Evolutionary conservation across 2,329 filamentous ascomycete genomes (phyloP).

Genomic region (Cryphonectria parasitica): DNA sequence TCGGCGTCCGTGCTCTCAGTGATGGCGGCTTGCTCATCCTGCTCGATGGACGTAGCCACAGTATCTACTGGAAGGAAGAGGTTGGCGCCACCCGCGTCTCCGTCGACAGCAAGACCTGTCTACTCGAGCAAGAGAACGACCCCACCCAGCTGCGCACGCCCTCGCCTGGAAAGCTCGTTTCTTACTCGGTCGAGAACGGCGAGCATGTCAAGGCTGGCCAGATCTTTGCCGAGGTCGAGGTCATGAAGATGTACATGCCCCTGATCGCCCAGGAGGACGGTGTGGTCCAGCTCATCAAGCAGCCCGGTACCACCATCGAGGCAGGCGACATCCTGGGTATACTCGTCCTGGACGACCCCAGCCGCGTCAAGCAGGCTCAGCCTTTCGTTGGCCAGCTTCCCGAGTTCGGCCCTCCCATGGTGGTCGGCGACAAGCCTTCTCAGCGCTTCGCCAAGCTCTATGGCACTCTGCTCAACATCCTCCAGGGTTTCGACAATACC

Average conservation of each 20-base stretch:
- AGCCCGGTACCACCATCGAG: conserved; percentile 95
- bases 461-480: conserved; percentile 82
- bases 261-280: conserved; percentile 93
- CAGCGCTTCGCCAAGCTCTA: conserved; percentile 82
- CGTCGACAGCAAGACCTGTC: conserved; percentile 96
- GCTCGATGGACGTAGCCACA: conserved; percentile 91
- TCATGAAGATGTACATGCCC: conserved; percentile 99
- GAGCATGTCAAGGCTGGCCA: conserved; percentile 91
- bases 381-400: conserved; percentile 92
- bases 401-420: conserved; percentile 80
- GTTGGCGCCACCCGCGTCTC: conserved; percentile 93
- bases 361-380: conserved; percentile 93
- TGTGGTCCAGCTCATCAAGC: conserved; percentile 97
- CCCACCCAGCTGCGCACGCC: conserved; percentile 95
- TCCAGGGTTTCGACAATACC: conserved; percentile 95
- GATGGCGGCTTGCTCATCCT: conserved; percentile 93
- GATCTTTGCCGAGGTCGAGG: conserved; percentile 94
- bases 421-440: conserved; percentile 88
- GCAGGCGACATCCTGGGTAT: conserved; percentile 99
- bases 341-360: conserved; percentile 90
- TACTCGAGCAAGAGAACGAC: conserved; percentile 98
- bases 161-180: conserved; percentile 96
- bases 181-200: conserved; percentile 95
- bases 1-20: conserved; percentile 88
- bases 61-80: conserved; percentile 99